A percentile compares a stretch with the other conserved stretches of the same genome.
These are phyloP conservation scores for Waltergamsia citrina DNA, from an alignment of 2,329 filamentous ascomycete species.

Conservation along the genomic window DNA sequence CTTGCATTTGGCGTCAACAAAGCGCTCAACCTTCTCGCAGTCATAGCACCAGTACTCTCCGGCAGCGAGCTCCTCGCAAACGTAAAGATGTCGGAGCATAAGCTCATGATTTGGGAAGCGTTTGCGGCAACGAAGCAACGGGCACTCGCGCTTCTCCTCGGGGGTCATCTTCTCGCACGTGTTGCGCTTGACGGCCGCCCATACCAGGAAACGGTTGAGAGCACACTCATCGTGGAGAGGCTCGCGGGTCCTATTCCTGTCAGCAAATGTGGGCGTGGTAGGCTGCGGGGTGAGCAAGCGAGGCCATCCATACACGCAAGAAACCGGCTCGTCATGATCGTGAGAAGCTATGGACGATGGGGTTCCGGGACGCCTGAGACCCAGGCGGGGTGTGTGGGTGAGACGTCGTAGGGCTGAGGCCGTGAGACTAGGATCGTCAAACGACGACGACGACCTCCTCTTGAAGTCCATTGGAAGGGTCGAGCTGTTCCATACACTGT, in stretches of 20 bases:
- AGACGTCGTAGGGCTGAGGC: constrained; percentile 7
- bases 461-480: constrained; percentile 5
- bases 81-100: constrained; percentile 43
- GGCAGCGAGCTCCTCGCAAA: constrained; percentile 34
- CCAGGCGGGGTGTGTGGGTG: constrained; percentile 6
- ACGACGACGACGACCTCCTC: constrained; percentile 7
- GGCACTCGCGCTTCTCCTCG: constrained; percentile 40
- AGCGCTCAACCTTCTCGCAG: constrained; percentile 40
- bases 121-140: constrained; percentile 39
- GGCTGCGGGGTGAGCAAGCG: not conserved
- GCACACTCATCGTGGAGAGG: constrained; percentile 39
- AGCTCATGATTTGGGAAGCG: constrained; percentile 40
- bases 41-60: constrained; percentile 49
- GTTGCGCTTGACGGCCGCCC: constrained; percentile 47
- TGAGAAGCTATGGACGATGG: too few relatives aligned
- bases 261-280: too few relatives aligned
- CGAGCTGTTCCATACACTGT: too few relatives aligned
- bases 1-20: constrained; percentile 41
- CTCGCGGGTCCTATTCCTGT: constrained; percentile 33
- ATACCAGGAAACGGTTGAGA: constrained; percentile 44
- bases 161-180: constrained; percentile 34
- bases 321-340: too few relatives aligned
- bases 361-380: too few relatives aligned
- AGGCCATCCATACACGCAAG: too few relatives aligned
- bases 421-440: constrained; percentile 7